A percentile compares a stretch with the other conserved stretches of the same genome.
Conservation (phyloP, 768 basidiomycete genomes). For the Auriculariales sp. region DNA sequence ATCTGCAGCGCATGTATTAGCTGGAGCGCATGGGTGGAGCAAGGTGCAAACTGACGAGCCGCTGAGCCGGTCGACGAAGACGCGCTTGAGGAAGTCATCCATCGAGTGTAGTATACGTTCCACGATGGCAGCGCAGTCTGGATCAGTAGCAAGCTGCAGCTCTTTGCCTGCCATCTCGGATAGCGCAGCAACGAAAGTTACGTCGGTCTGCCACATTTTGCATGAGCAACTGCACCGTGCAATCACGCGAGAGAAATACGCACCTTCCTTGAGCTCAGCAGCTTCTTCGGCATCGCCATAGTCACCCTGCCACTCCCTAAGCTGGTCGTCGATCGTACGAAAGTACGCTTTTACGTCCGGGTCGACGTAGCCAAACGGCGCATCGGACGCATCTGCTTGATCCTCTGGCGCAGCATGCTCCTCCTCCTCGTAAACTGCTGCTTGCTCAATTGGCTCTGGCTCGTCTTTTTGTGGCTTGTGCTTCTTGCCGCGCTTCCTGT, state of each 20-base stretch:
- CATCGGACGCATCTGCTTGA: slow-evolving; percentile 33
- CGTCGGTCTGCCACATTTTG: slow-evolving; percentile 38
- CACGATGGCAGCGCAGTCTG: slow-evolving; percentile 79
- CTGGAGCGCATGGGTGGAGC: slow-evolving; percentile 2
- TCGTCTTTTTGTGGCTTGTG: slow-evolving; percentile 36
- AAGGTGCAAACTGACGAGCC: slow-evolving; percentile 57
- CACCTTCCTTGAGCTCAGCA: slow-evolving; percentile 14
- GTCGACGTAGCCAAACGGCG: slow-evolving; percentile 84
- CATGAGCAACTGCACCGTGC: neutral
- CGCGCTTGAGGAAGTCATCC: slow-evolving; percentile 91
- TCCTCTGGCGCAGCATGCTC: slow-evolving; percentile 11
- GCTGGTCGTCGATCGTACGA: slow-evolving; percentile 72
- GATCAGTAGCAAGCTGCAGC: slow-evolving; percentile 80
- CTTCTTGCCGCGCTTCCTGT: slow-evolving; percentile 65
- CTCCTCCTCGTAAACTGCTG: no score
- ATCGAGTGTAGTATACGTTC: slow-evolving; percentile 87
- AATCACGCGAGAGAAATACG: neutral
- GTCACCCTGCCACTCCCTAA: slow-evolving; percentile 71
- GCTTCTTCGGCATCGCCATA: slow-evolving; percentile 25
- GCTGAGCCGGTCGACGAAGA: slow-evolving; percentile 72
- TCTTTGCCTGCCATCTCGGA: slow-evolving; percentile 80
- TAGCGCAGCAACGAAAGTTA: slow-evolving; percentile 64
- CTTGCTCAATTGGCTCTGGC: slow-evolving; percentile 10
- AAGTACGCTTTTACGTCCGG: slow-evolving; percentile 89
- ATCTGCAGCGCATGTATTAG: slow-evolving; percentile 25